These are phyloP conservation scores for Bidens hawaiensis DNA, from an alignment of 140 eudicot genomes.

Conservation along the genomic window DNA sequence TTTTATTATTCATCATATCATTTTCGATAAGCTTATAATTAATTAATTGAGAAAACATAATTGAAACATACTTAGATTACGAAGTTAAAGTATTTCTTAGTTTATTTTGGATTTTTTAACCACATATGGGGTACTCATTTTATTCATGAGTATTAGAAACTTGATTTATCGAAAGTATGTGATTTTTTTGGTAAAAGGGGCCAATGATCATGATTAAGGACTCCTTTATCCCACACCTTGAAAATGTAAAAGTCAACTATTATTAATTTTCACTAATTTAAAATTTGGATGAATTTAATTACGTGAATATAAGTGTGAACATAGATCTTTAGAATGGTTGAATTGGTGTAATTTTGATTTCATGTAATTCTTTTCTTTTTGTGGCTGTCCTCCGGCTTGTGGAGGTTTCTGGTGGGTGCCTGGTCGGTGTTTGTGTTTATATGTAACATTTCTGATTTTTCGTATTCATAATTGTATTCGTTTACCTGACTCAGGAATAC, in stretches of 20 bases:
- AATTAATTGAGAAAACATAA: neutral
- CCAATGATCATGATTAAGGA: slow-evolving; percentile 10
- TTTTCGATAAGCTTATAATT: too few relatives aligned
- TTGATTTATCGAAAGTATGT: neutral
- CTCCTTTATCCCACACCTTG: neutral
- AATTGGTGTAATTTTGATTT: too few relatives aligned
- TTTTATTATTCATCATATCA: neutral
- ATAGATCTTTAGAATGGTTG: too few relatives aligned
- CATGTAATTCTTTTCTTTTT: too few relatives aligned
- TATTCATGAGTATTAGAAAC: slow-evolving; percentile 10
- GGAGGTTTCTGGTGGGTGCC: too few relatives aligned
- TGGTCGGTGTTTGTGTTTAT: too few relatives aligned
- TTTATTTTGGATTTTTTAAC: neutral
- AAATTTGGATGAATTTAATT: neutral
- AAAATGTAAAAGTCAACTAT: slow-evolving; percentile 5
- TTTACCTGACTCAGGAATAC: too few relatives aligned
- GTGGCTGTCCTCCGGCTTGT: too few relatives aligned
- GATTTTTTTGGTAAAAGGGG: neutral
- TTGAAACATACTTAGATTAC: neutral
- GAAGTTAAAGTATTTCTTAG: neutral
- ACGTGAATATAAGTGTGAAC: neutral
- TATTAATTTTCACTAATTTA: neutral
- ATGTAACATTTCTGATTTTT: too few relatives aligned
- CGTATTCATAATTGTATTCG: too few relatives aligned
- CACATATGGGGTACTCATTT: neutral